These are phyloP conservation scores for Eragrostis tef DNA, from an alignment of 202 grass and related monocot genomes.

Conservation along the genomic window DNA sequence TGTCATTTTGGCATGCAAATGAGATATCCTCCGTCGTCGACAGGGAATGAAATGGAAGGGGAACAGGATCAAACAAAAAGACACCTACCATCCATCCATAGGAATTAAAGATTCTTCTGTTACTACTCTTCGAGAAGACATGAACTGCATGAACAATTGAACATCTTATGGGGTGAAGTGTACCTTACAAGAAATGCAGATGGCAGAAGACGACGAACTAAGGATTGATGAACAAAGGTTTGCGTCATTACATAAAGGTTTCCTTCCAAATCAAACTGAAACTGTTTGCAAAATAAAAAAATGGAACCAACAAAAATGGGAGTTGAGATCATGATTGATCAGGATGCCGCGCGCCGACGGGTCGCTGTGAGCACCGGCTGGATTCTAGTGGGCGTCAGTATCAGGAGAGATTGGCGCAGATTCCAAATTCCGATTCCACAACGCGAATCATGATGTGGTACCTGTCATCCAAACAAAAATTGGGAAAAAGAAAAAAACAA, in stretches of 20 bases:
- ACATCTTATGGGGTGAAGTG: no score
- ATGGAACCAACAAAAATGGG: background rate
- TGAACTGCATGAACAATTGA: no score
- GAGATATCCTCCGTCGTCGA: background rate
- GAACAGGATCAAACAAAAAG: background rate
- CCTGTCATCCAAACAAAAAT: background rate
- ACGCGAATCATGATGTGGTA: background rate
- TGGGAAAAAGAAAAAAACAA: background rate
- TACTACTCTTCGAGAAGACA: no score
- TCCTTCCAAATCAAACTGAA: no score
- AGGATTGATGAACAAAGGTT: no score
- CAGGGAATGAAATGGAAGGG: background rate
- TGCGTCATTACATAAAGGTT: no score
- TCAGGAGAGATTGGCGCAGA: conserved; percentile 30
- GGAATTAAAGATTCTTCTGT: no score
- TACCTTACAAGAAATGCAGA: no score
- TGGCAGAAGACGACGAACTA: no score
- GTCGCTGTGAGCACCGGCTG: background rate
- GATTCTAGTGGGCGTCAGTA: conserved; percentile 43
- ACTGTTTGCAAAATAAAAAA: background rate
- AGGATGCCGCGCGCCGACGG: background rate
- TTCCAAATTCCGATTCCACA: conserved; percentile 20
- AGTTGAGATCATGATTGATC: background rate
- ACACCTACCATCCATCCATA: no score
- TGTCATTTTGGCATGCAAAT: background rate